Base-by-base conservation (phyloP, 768 basidiomycete species). In the Amanita thiersii region DNA sequence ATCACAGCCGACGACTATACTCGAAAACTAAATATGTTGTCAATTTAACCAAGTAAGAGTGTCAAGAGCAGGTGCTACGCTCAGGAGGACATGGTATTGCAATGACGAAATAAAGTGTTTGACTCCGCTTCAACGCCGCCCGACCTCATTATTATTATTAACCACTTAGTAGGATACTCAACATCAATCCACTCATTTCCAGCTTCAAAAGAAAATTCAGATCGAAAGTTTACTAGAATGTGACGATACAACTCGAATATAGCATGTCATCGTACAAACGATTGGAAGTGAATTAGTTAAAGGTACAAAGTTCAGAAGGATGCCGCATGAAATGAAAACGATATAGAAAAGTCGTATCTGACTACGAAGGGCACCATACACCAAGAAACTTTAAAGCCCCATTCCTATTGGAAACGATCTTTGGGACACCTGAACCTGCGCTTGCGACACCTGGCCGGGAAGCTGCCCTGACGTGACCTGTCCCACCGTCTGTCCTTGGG, bases 321-420 rank as follows among this genome's bases (percentile, higher is more conserved):
- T 37, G 44, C 29, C 29, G 39, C 21, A 39, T 43, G 39, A 35
- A 42, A 33, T 46, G 40, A 45, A 41, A 39, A 43, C 48, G 40
- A 47, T 47, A 47, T 47, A 45, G 39, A 48, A 54, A 45, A 37
- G 14, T 15, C 17, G 20, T 26, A 24, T 28, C 7, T n/a, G 35
- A 20, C 35, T 35, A 14, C 31, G 39, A 19, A 40, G 29, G 18
- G 28, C 19, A n/a, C 21, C 12, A 32, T 28, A 28, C 26, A 31
- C 26, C 20, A 11, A 26, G 40, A 33, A 20, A 11, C 40, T 35
- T 47, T 30, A 46, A 18, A 49, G 50, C 47, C 70, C 69, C 62
- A 75, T 67, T 42, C 69, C 66, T 64, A 75, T 70, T 52, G 69
- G 73, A 61, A 74, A 72, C 12, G 69, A 60, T 47, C 60, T 65